A percentile compares a stretch with the other conserved stretches of the same genome.
Evolutionary conservation across 2,329 filamentous ascomycete genomes (phyloP).

Genomic region (Sarocladiaceae sp.): DNA sequence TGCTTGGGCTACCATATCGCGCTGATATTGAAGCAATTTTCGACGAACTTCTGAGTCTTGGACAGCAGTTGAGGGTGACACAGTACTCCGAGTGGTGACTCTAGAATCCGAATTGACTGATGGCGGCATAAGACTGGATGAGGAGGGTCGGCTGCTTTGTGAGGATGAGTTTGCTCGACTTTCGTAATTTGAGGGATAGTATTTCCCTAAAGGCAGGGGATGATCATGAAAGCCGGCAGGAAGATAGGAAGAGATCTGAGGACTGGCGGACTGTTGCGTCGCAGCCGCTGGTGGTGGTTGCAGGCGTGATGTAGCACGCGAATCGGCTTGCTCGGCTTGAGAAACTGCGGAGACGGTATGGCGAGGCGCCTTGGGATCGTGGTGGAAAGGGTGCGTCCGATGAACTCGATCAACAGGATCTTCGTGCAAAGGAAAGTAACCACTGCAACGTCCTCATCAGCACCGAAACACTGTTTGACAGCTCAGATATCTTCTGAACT

Average conservation of each 20-base stretch:
- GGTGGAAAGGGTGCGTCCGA: constrained; percentile 48
- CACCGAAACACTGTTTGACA: too few species aligned
- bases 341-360: constrained; percentile 9
- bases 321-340: constrained; percentile 21
- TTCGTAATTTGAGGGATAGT: constrained; percentile 60
- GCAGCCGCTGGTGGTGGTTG: neutral
- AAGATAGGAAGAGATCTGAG: constrained; percentile 45
- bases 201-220: constrained; percentile 54
- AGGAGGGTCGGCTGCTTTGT: constrained; percentile 16
- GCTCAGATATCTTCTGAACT: constrained; percentile 19
- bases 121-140: constrained; percentile 24
- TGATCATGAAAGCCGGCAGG: constrained; percentile 44
- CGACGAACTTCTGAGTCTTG: constrained; percentile 42
- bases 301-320: constrained; percentile 13
- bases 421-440: constrained; percentile 58
- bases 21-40: constrained; percentile 53
- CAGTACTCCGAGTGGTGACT: constrained; percentile 10
- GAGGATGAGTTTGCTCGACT: constrained; percentile 25
- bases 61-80: constrained; percentile 3
- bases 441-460: too few species aligned
- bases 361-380: constrained; percentile 32
- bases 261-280: constrained; percentile 1
- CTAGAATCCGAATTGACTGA: constrained; percentile 29
- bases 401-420: constrained; percentile 43
- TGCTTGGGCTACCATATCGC: constrained; percentile 58